Evolutionary conservation across 1,284 basidiomycete genomes (phyloP).

Genomic region (Ceratobasidium sp.): DNA sequence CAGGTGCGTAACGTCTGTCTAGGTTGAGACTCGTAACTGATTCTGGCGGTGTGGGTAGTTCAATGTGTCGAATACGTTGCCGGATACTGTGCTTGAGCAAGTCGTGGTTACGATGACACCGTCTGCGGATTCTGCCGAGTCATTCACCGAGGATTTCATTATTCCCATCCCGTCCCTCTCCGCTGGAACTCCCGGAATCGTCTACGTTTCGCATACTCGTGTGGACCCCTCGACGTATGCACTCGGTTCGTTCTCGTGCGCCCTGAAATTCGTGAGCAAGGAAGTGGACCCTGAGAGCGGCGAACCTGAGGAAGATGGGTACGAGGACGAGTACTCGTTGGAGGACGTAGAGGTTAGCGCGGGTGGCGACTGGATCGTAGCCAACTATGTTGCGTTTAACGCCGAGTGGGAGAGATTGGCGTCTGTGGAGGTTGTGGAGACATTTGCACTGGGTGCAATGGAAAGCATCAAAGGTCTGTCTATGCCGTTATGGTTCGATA

Average conservation of each 20-base stretch:
- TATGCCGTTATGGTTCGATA: slow-evolving; percentile 26
- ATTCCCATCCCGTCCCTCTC: slow-evolving; percentile 84
- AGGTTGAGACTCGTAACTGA: neutral
- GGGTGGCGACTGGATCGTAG: slow-evolving; percentile 93
- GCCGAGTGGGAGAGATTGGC: slow-evolving; percentile 95
- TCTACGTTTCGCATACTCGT: slow-evolving; percentile 96
- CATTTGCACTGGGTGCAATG: slow-evolving; percentile 93
- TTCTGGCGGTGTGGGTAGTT: slow-evolving; percentile 67
- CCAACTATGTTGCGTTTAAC: slow-evolving; percentile 90
- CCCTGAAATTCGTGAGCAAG: slow-evolving; percentile 97
- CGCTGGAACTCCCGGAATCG: slow-evolving; percentile 77
- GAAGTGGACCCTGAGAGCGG: slow-evolving; percentile 98
- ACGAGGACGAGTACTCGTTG: slow-evolving; percentile 98
- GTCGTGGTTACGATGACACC: slow-evolving; percentile 95
- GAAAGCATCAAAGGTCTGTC: slow-evolving; percentile 91
- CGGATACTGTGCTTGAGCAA: slow-evolving; percentile 96
- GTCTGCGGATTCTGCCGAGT: slow-evolving; percentile 70
- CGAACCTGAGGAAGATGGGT: slow-evolving; percentile 97
- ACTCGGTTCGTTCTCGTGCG: slow-evolving; percentile 88
- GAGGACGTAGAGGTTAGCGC: slow-evolving; percentile 96
- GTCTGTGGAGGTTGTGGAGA: slow-evolving; percentile 83
- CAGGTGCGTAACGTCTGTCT: slow-evolving; percentile 69
- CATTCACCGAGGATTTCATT: slow-evolving; percentile 94
- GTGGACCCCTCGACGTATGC: slow-evolving; percentile 82
- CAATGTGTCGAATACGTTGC: slow-evolving; percentile 98